A percentile compares a stretch with the other conserved stretches of the same genome.
Evolutionary conservation across 108 stramenopile species (phyloP).

Genomic region (Fragilariopsis cylindrus): DNA sequence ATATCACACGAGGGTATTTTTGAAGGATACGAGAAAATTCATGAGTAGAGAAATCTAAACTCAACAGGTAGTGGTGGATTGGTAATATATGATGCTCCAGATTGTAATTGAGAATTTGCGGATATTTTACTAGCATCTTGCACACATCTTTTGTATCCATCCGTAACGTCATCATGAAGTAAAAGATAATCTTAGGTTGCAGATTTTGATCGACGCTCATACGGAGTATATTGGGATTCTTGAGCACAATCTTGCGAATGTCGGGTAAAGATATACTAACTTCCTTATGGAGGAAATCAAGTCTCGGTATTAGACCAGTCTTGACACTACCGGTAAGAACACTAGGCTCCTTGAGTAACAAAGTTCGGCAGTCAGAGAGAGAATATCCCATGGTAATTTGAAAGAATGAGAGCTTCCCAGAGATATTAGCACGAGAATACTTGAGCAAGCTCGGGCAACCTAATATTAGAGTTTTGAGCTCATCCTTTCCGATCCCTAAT

Average conservation of each 20-base stretch:
- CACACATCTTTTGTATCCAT: constrained; percentile 53
- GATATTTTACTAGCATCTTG: constrained; percentile 62
- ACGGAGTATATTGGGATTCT: constrained; percentile 64
- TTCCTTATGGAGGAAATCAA: constrained; percentile 61
- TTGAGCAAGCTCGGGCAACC: constrained; percentile 62
- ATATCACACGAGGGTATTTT: constrained; percentile 71
- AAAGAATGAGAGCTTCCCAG: constrained; percentile 65
- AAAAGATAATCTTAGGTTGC: constrained; percentile 73
- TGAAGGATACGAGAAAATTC: constrained; percentile 64
- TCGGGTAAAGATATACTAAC: constrained; percentile 54
- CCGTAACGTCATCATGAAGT: constrained; percentile 68
- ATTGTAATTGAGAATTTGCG: constrained; percentile 72
- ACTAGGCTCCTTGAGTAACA: constrained; percentile 61
- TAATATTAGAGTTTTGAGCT: constrained; percentile 55
- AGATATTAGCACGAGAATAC: constrained; percentile 62
- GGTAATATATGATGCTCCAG: constrained; percentile 71
- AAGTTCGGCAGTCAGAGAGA: constrained; percentile 42
- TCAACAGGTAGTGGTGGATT: constrained; percentile 65
- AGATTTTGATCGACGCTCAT: constrained; percentile 75
- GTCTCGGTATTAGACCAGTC: constrained; percentile 58
- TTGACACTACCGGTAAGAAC: constrained; percentile 55
- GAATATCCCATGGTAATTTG: constrained; percentile 55
- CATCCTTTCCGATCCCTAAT: constrained; percentile 54
- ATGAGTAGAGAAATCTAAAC: constrained; percentile 52
- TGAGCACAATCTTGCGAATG: constrained; percentile 48